These are phyloP conservation scores for Heliamphora pulchella DNA, from an alignment of 179 eudicot species.

Conservation along the genomic window DNA sequence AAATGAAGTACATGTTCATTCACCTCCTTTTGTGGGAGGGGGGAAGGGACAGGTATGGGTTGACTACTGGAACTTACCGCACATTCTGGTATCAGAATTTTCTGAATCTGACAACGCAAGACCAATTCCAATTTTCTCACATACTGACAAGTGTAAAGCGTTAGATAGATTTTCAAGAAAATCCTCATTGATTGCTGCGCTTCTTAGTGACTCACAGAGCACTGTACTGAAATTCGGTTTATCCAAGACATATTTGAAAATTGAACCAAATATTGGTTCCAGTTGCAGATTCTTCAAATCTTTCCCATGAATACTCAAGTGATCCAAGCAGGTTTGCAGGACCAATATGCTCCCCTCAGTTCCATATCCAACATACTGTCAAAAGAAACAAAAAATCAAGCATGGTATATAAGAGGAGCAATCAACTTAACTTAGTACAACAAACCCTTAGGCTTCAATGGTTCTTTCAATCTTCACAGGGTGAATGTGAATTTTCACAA, in stretches of 20 bases:
- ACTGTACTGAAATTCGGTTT: slow-evolving; percentile 76
- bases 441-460: neutral
- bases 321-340: slow-evolving; percentile 60
- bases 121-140: slow-evolving; percentile 76
- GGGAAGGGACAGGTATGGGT: neutral
- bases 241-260: slow-evolving; percentile 54
- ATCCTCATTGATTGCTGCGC: slow-evolving; percentile 45
- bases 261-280: slow-evolving; percentile 45
- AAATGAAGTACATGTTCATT: neutral
- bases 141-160: slow-evolving; percentile 47
- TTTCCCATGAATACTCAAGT: slow-evolving; percentile 35
- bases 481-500: slow-evolving; percentile 21
- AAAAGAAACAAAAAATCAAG: slow-evolving; percentile 12
- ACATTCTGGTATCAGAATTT: slow-evolving; percentile 42
- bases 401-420: neutral
- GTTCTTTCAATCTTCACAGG: neutral
- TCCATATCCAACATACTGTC: slow-evolving; percentile 44
- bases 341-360: slow-evolving; percentile 57
- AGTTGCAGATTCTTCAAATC: slow-evolving; percentile 44
- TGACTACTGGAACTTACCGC: slow-evolving; percentile 38
- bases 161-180: slow-evolving; percentile 58
- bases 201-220: slow-evolving; percentile 51
- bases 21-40: neutral
- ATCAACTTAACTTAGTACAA: neutral
- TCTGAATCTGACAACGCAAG: slow-evolving; percentile 80